phyloP scores from a whole-genome alignment of 2,329 filamentous ascomycete species.

The Aschersonia sp. region DNA sequence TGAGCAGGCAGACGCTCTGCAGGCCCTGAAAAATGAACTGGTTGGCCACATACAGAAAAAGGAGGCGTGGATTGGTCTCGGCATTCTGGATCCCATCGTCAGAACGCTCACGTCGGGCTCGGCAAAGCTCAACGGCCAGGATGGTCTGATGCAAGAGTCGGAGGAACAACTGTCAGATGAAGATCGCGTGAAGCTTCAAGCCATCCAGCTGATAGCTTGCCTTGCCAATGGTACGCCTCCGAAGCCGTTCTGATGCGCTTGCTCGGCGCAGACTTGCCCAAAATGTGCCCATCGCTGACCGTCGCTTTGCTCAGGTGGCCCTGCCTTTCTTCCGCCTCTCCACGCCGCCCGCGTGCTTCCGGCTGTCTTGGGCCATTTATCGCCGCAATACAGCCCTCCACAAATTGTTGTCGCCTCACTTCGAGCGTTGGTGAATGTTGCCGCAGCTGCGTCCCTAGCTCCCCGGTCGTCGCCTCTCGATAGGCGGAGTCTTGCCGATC shows the following conservation, averaged over 20 bases:
- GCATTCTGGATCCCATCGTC: conserved; percentile 47
- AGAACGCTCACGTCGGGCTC: conserved; percentile 25
- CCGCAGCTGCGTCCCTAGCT: conserved; percentile 46
- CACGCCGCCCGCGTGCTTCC: conserved; percentile 53
- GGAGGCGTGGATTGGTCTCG: conserved; percentile 58
- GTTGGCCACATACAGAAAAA: conserved; percentile 82
- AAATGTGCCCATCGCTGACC: too few relatives aligned
- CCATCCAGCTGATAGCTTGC: conserved; percentile 72
- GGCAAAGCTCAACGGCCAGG: conserved; percentile 23
- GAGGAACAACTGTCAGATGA: conserved; percentile 37
- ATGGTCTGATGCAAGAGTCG: conserved; percentile 16
- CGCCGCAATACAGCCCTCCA: conserved; percentile 46
- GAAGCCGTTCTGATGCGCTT: too few relatives aligned
- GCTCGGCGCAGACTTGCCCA: too few relatives aligned
- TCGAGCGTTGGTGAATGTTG: conserved; percentile 57
- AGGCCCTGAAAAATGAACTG: conserved; percentile 72
- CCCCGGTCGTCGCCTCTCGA: conserved; percentile 32
- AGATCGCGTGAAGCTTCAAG: conserved; percentile 58
- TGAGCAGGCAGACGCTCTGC: conserved; percentile 47
- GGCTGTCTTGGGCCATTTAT: conserved; percentile 56
- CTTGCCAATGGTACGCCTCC: conserved; percentile 59
- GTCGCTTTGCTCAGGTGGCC: conserved; percentile 44
- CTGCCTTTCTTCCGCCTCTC: conserved; percentile 63
- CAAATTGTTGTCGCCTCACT: conserved; percentile 61
- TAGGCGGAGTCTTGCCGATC: conserved; percentile 40